Evolutionary conservation across 1,284 basidiomycete genomes (phyloP), one percentile per base, ranked within the genome.

Genomic region (Ceratobasidium sp.): DNA sequence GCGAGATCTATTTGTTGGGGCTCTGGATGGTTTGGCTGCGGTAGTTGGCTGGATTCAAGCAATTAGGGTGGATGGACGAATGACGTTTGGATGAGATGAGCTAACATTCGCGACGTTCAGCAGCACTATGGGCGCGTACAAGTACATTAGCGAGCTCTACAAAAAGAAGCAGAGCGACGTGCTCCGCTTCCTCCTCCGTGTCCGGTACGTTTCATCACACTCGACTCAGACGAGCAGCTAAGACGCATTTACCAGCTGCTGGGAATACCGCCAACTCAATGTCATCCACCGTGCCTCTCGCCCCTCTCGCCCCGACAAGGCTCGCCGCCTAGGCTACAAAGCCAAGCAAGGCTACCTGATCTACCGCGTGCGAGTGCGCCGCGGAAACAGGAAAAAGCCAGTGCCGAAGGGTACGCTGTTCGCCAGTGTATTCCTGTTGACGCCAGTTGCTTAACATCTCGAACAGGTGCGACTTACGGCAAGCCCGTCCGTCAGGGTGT

Each of bases 401-500:
- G 97, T 94, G 77, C 94, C 94, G 83, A 99, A 99, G 90, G 97
- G 97, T 92, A 77, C 65, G 85, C 68, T 73, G 68, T 37, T 17
- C 26, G 39, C 42, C 68, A 73, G 68, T 73, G 68, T 73, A 73
- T 73, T 83, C 49, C 67, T 56, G 28, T 49, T 74, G 37, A 66
- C 49, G 66, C 66, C 68, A 53, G 42, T 47, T 47, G 61, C 68
- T 74, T 76, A 74, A 75, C 56, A 63, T 33, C 31, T 45, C 56
- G 11, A 37, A 35, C 73, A 93, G 93, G 93, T 90, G 97, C 97
- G 78, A 99, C 97, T 82, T 99, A 92, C 87, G 98, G 98, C 86
- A 99, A 99, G 88, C 98, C 98, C 85, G 97, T 99, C 81, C 94
- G 94, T 85, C 98, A 99, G 89, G 98, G 98, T 94, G 94, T 99